Conservation (phyloP, 2,329 filamentous ascomycete species). For the Blumeriella jaapii region DNA sequence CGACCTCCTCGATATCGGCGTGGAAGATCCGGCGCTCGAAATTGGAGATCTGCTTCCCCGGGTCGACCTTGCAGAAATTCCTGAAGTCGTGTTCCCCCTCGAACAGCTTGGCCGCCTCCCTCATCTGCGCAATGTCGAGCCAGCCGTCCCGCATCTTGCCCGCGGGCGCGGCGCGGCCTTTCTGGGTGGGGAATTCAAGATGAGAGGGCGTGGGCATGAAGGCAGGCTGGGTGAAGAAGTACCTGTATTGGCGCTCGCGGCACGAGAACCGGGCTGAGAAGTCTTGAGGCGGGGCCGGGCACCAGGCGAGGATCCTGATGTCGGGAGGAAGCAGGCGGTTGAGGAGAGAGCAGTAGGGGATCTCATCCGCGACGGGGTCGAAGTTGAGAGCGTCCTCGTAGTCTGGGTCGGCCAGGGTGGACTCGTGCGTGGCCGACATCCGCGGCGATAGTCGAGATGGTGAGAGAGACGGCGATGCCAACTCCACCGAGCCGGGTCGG, state of each 20-base stretch:
- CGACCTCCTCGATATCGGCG: constrained; percentile 64
- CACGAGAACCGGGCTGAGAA: constrained; percentile 94
- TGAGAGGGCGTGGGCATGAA: constrained; percentile 56
- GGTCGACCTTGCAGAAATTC: constrained; percentile 92
- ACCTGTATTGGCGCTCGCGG: constrained; percentile 80
- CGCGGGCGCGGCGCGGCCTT: constrained; percentile 20
- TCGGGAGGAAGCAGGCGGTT: constrained; percentile 83
- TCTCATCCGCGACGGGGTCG: constrained; percentile 66
- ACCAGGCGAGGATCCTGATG: constrained; percentile 89
- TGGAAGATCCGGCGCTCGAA: constrained; percentile 71
- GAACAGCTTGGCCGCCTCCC: constrained; percentile 64
- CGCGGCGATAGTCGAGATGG: constrained; percentile 15
- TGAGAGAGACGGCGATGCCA: constrained; percentile 19
- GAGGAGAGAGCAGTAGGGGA: constrained; percentile 71
- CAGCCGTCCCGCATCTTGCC: constrained; percentile 50
- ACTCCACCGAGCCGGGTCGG: constrained; percentile 18
- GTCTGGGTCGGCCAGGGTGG: constrained; percentile 19
- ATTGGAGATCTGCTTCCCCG: constrained; percentile 77
- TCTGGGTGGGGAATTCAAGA: constrained; percentile 31
- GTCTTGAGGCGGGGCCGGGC: constrained; percentile 61
- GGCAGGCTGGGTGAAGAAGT: constrained; percentile 94
- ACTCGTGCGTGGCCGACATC: constrained; percentile 2
- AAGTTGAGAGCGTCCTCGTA: constrained; percentile 33
- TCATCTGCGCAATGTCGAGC: constrained; percentile 83
- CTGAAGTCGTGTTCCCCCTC: constrained; percentile 86